These are phyloP conservation scores for Fraxinus ornus DNA, from an alignment of 305 asterid genomes.

Conservation along the genomic window DNA sequence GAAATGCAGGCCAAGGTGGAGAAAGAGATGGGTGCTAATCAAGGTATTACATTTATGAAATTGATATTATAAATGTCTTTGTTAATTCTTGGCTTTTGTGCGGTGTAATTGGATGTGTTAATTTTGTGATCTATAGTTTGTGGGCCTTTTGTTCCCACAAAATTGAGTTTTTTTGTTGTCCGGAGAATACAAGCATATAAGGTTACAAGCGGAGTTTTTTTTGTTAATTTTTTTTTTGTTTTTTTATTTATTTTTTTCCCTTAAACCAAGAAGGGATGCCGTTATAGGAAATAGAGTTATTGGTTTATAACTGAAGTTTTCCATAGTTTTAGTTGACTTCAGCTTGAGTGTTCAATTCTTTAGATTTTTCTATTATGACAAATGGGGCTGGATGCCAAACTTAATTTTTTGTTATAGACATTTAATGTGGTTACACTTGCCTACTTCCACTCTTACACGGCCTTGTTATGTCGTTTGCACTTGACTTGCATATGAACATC, in stretches of 20 bases:
- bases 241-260: background rate
- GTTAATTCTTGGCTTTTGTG: background rate
- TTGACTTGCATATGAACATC: background rate
- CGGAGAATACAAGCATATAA: background rate
- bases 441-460: background rate
- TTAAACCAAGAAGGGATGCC: background rate
- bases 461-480: background rate
- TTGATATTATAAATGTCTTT: background rate
- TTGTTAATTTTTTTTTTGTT: too few relatives aligned
- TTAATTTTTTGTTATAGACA: background rate
- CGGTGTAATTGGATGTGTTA: background rate
- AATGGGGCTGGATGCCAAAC: background rate
- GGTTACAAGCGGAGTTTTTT: too few relatives aligned
- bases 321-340: background rate
- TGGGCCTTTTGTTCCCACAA: background rate
- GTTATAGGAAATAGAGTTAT: background rate
- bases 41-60: constrained; percentile 40
- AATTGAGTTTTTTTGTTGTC: background rate
- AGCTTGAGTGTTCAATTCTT: background rate
- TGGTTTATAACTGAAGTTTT: background rate
- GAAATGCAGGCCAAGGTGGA: constrained; percentile 76
- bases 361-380: background rate
- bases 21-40: constrained; percentile 63
- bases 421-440: background rate
- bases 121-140: background rate